Evolutionary conservation across 352 stramenopile genomes (phyloP).

Genomic region (Globisporangium parvum): DNA sequence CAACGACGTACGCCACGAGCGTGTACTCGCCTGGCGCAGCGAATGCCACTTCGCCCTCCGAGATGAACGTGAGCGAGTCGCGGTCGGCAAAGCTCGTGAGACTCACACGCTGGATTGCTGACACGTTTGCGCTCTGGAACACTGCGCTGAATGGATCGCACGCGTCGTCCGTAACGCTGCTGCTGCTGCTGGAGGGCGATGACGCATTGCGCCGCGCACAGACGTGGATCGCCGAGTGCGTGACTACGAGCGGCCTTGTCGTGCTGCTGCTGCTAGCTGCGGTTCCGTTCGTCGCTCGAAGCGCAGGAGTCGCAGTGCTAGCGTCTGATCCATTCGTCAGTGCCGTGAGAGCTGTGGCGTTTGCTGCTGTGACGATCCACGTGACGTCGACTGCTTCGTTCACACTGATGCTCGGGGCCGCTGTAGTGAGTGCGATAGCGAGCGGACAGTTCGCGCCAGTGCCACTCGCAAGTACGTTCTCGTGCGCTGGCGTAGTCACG

Average conservation of each 20-base stretch:
- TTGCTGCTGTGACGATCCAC: constrained; percentile 17
- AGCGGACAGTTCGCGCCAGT: constrained; percentile 19
- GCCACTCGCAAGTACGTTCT: constrained; percentile 13
- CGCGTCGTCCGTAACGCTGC: neutral
- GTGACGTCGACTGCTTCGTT: constrained; percentile 10
- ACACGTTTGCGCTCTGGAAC: constrained; percentile 17
- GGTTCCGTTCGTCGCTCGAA: too few relatives aligned
- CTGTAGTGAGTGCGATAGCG: constrained; percentile 7
- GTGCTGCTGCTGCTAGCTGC: constrained; percentile 1
- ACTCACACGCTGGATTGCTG: constrained; percentile 16
- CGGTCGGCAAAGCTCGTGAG: constrained; percentile 8
- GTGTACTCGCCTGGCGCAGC: constrained; percentile 16
- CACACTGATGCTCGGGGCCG: neutral
- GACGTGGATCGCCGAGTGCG: constrained; percentile 15
- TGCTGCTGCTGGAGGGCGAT: neutral
- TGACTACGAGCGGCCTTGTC: constrained; percentile 6
- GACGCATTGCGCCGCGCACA: constrained; percentile 8
- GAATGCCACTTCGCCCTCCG: constrained; percentile 21
- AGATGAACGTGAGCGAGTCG: constrained; percentile 16
- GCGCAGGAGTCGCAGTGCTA: too few relatives aligned
- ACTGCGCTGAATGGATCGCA: constrained; percentile 20
- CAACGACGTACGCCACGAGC: constrained; percentile 29
- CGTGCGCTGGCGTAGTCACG: constrained; percentile 10
- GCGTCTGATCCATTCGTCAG: neutral
- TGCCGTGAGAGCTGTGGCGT: neutral